Percentiles rank a stretch among this genome's conserved stretches.
Evolutionary conservation across 306 rosid genomes (phyloP).

Genomic region (Vigna trinervia): DNA sequence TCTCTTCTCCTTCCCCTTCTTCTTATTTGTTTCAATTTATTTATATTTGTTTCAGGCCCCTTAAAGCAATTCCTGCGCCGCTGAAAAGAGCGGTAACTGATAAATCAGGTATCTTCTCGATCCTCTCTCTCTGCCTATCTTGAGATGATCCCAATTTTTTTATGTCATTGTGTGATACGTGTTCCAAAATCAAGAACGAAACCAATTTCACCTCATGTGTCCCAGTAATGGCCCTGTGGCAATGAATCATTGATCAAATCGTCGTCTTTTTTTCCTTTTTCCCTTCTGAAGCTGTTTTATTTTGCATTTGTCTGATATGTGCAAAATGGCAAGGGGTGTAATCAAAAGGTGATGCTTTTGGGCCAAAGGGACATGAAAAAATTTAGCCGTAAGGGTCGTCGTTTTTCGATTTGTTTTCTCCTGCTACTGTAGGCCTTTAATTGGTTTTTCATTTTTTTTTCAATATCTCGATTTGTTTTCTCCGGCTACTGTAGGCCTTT

Average conservation of each 20-base stretch:
- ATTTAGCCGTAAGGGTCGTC: constrained; percentile 2
- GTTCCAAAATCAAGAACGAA: background rate
- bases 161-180: constrained; percentile 15
- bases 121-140: constrained; percentile 1
- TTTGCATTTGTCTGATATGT: background rate
- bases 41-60: constrained; percentile 25
- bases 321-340: background rate
- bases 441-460: constrained; percentile 7
- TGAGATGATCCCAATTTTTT: constrained; percentile 9
- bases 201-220: constrained; percentile 1
- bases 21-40: background rate
- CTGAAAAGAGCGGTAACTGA: constrained; percentile 17
- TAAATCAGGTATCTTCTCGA: constrained; percentile 46
- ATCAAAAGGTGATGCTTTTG: constrained; percentile 13
- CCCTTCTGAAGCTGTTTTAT: background rate
- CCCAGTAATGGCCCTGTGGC: constrained; percentile 4
- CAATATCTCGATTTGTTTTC: background rate
- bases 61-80: background rate
- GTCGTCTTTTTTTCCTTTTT: background rate
- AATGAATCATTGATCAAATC: background rate
- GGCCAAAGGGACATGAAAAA: constrained; percentile 16
- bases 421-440: background rate
- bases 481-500: background rate
- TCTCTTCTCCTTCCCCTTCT: background rate
- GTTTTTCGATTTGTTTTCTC: constrained; percentile 7